Evolutionary conservation across 192 early-diverging fungal genomes (phyloP), one percentile per base, ranked within the genome.

Genomic region (Rhizophagus clarus): DNA sequence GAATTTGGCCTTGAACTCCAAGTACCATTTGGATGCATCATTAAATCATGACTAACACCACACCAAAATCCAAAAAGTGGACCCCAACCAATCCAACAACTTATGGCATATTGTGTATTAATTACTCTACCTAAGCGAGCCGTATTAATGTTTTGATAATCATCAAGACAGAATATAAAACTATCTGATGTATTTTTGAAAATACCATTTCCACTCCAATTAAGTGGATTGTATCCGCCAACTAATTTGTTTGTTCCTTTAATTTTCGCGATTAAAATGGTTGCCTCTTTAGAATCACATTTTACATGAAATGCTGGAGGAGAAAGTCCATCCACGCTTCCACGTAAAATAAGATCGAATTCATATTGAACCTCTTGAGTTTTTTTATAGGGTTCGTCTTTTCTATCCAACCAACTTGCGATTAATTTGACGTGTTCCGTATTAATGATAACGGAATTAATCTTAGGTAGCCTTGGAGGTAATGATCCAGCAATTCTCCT

Each of bases 301-400:
- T 31, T 28, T 12, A 17, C 2, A 20, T 68, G 66, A 68, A 68
- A 68, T 29, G 24, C 32, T 4, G 11, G 24, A 4, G 66, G 2
- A 68, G 26, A 2, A 68, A 28, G 11, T 28, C 66, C 66, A 68
- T 68, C 66, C 8, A 17, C 15, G 17, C 66, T 68, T 26, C 66
- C 24, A 15, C 66, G 26, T 28, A 68, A 68, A 31, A 68, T 15
- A 4, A 68, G 28, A 9, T 34, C 28, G 14, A 68, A 34, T 34
- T 28, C 32, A n/a, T 68, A 68, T 31, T 15, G 8, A 68, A 28
- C 26, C 1, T 68, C 66, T 28, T 26, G 51, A 56, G 3, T 8
- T 34, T 68, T 34, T 68, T 68, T 68, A 68, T 68, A 68, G 11
- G 66, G 66, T 29, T 68, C 66, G 20, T 31, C 28, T 26, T 9